These are phyloP conservation scores for Phaeoacremonium minimum DNA, from an alignment of 2,329 filamentous ascomycete species.

Conservation along the genomic window DNA sequence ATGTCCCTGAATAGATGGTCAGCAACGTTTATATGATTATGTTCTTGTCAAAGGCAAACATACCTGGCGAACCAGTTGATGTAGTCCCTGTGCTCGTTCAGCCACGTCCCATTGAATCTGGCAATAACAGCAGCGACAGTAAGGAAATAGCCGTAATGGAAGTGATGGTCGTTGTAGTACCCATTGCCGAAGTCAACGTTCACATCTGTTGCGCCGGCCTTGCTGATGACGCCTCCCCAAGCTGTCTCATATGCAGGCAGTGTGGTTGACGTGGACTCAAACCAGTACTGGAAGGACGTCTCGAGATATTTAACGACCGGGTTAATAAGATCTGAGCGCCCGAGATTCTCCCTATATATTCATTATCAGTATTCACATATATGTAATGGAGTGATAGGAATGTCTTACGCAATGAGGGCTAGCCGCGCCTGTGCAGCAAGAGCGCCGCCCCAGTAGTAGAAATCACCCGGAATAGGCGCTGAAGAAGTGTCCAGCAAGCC, in stretches of 20 bases:
- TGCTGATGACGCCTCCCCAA: conserved; percentile 18
- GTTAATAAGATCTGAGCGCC: conserved; percentile 13
- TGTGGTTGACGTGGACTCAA: conserved; percentile 10
- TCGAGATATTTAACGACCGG: conserved; percentile 14
- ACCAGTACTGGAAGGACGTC: conserved; percentile 16
- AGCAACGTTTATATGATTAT: neutral
- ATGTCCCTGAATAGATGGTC: conserved; percentile 12
- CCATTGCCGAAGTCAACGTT: conserved; percentile 20
- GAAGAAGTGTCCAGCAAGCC: conserved; percentile 10
- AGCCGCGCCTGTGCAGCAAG: conserved; percentile 14
- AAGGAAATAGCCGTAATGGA: conserved; percentile 21
- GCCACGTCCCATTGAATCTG: conserved; percentile 15
- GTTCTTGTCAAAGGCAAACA: neutral
- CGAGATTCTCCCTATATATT: conserved; percentile 12
- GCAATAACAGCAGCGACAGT: conserved; percentile 18
- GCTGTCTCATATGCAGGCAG: conserved; percentile 16
- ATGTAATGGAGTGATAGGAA: neutral
- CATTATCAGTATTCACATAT: conserved; percentile 4
- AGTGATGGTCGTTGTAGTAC: conserved; percentile 23
- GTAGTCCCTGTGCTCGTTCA: conserved; percentile 16
- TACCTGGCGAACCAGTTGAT: conserved; percentile 17
- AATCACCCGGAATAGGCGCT: conserved; percentile 15
- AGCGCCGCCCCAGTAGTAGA: conserved; percentile 18
- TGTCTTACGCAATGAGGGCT: conserved; percentile 16
- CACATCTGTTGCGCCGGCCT: conserved; percentile 12